phyloP scores from a whole-genome alignment of 352 stramenopile species.

The Phytophthora uliginosa region DNA sequence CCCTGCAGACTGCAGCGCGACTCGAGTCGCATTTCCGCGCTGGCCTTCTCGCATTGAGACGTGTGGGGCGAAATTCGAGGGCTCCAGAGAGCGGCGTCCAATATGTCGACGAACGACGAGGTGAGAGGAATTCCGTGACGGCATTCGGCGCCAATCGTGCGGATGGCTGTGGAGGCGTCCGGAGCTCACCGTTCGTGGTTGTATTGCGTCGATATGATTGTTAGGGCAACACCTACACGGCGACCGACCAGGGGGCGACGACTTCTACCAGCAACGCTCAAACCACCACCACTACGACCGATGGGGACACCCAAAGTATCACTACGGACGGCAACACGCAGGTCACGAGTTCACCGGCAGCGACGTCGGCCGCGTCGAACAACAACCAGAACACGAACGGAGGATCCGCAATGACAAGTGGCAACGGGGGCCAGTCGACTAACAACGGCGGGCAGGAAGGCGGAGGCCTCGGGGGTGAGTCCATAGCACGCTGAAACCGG shows the following conservation, averaged over 20 bases:
- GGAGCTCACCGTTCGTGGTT: constrained; percentile 16
- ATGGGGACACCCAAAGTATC: constrained; percentile 23
- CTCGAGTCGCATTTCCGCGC: constrained; percentile 16
- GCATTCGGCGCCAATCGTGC: background rate
- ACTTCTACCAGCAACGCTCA: constrained; percentile 34
- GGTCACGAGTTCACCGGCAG: constrained; percentile 20
- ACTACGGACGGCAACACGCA: constrained; percentile 25
- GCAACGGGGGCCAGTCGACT: constrained; percentile 30
- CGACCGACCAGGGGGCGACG: constrained; percentile 15
- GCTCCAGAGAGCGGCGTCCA: background rate
- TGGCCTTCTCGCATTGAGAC: constrained; percentile 18
- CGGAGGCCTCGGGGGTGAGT: constrained; percentile 30
- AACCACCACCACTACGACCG: constrained; percentile 28
- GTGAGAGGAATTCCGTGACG: constrained; percentile 19
- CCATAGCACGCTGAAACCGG: background rate
- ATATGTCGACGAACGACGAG: constrained; percentile 26
- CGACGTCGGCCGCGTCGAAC: constrained; percentile 26
- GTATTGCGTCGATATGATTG: background rate
- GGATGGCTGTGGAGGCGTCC: background rate
- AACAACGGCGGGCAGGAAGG: constrained; percentile 20
- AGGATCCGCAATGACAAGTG: constrained; percentile 7
- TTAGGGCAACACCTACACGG: constrained; percentile 14
- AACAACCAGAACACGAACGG: constrained; percentile 30
- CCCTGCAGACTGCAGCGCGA: constrained; percentile 13
- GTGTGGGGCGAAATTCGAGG: background rate